Evolutionary conservation across 2,329 filamentous ascomycete genomes (phyloP).

Genomic region (Alternaria sp.): DNA sequence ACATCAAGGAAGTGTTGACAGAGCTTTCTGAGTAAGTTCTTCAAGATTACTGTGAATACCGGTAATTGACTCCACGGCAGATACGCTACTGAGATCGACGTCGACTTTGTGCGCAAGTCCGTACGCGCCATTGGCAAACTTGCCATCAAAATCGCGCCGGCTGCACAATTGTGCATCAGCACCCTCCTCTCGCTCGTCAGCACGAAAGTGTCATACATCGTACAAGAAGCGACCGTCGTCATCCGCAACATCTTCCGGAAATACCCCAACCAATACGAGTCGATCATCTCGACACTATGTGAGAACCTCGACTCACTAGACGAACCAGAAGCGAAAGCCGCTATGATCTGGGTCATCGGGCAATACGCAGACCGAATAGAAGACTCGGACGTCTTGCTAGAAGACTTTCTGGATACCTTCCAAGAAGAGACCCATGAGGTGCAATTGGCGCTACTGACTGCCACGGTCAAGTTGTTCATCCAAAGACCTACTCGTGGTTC

Average conservation of each 20-base stretch:
- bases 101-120: constrained; percentile 97
- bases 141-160: constrained; percentile 97
- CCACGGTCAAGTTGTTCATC: constrained; percentile 97
- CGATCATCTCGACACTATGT: constrained; percentile 93
- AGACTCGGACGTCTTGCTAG: constrained; percentile 89
- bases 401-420: constrained; percentile 95
- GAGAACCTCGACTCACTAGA: constrained; percentile 96
- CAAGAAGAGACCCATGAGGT: constrained; percentile 95
- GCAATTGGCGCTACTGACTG: constrained; percentile 90
- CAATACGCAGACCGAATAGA: constrained; percentile 98
- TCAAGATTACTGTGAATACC: background rate
- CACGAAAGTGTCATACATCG: constrained; percentile 98
- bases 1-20: constrained; percentile 93
- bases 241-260: constrained; percentile 99
- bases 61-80: constrained; percentile 37
- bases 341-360: constrained; percentile 99
- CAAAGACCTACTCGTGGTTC: constrained; percentile 95
- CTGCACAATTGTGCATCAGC: constrained; percentile 88
- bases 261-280: constrained; percentile 98
- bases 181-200: constrained; percentile 90
- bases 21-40: constrained; percentile 80
- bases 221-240: constrained; percentile 97
- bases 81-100: constrained; percentile 96
- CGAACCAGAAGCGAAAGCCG: constrained; percentile 96
- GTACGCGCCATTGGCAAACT: constrained; percentile 97